Conservation (phyloP, 1,139 yeast species). For the Nadsonia commutata region DNA sequence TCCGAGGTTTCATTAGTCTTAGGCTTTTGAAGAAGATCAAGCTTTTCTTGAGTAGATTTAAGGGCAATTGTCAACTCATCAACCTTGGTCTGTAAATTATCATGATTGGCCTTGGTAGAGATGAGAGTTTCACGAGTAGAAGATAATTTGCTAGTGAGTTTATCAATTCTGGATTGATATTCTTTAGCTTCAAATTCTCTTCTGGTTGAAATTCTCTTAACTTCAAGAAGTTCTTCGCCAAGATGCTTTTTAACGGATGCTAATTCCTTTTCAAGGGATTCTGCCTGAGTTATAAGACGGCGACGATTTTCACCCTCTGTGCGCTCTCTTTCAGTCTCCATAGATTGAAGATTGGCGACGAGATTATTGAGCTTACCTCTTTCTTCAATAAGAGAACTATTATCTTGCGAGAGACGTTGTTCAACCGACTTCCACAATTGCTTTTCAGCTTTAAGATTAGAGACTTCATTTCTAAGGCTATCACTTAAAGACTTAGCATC, state of each 20-base stretch:
- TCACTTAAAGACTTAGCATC: slow-evolving; percentile 30
- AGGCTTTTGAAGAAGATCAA: slow-evolving; percentile 11
- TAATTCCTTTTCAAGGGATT: slow-evolving; percentile 37
- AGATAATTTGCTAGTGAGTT: slow-evolving; percentile 35
- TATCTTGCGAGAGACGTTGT: slow-evolving; percentile 39
- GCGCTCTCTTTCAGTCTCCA: slow-evolving; percentile 49
- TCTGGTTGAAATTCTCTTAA: slow-evolving; percentile 13
- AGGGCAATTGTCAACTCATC: slow-evolving; percentile 25
- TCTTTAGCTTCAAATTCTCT: slow-evolving; percentile 26
- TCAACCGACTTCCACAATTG: slow-evolving; percentile 36
- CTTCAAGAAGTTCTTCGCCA: slow-evolving; percentile 30
- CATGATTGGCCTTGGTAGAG: slow-evolving; percentile 28
- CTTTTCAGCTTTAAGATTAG: slow-evolving; percentile 42
- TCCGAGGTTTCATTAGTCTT: slow-evolving; percentile 6
- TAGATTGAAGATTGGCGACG: slow-evolving; percentile 45
- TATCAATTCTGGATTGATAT: slow-evolving; percentile 53
- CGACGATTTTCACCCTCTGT: slow-evolving; percentile 37
- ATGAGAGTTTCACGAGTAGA: slow-evolving; percentile 29
- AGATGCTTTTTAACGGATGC: slow-evolving; percentile 33
- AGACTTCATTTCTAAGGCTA: slow-evolving; percentile 29
- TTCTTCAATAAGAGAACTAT: slow-evolving; percentile 41
- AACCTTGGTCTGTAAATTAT: slow-evolving; percentile 19
- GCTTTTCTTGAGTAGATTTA: slow-evolving; percentile 25
- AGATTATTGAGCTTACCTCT: slow-evolving; percentile 44
- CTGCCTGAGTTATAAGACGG: slow-evolving; percentile 36